These are phyloP conservation scores for Uronychia setigera DNA, from an alignment of 73 alveolate genomes.

Conservation along the genomic window DNA sequence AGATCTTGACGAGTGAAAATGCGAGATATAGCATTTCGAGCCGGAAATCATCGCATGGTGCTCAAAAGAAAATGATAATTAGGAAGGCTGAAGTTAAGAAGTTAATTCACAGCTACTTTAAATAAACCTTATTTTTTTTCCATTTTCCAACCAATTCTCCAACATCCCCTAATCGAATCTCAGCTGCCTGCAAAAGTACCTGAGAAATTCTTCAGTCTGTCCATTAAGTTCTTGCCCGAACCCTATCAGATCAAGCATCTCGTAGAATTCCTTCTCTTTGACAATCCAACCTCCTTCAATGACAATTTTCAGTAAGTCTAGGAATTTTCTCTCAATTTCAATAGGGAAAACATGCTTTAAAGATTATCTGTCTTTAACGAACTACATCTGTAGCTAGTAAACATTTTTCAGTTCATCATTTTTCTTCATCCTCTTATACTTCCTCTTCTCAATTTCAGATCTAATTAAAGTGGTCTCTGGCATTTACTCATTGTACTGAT, in stretches of 20 bases:
- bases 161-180: not conserved
- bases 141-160: not conserved
- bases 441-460: slow-evolving; percentile 23
- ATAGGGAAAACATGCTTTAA: not conserved
- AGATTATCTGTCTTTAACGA: not conserved
- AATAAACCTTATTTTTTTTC: too few relatives aligned
- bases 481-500: slow-evolving; percentile 11
- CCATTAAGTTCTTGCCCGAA: not conserved
- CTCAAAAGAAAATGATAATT: too few relatives aligned
- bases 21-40: too few relatives aligned
- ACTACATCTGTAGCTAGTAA: not conserved
- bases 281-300: slow-evolving; percentile 58
- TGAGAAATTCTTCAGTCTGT: not conserved
- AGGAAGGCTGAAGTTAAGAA: not conserved
- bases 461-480: slow-evolving; percentile 29
- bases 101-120: not conserved
- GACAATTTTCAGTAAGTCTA: slow-evolving; percentile 31
- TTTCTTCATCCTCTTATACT: slow-evolving; percentile 17
- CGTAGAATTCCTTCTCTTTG: slow-evolving; percentile 22
- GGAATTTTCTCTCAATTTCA: slow-evolving; percentile 31
- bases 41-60: too few relatives aligned
- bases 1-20: too few relatives aligned
- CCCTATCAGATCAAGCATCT: slow-evolving; percentile 22
- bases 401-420: slow-evolving; percentile 2
- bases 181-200: not conserved